Evolutionary conservation across 2,329 filamentous ascomycete genomes (phyloP), one percentile per base, ranked within the genome.

Genomic region (Eurotiales sp.): DNA sequence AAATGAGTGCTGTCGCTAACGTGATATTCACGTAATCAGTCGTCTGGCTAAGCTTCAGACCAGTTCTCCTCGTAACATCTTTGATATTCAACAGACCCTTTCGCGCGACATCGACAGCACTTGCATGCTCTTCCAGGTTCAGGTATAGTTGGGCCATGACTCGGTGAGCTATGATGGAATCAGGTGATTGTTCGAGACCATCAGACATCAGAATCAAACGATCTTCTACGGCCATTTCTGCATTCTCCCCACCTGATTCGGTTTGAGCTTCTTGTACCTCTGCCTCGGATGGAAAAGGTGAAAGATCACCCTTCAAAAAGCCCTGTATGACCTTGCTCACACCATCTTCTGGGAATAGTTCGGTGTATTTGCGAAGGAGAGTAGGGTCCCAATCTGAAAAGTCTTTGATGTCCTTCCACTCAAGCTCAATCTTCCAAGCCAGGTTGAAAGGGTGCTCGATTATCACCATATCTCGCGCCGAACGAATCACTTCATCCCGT

Each of bases 381-480:
- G 81, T 82, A 39, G 83, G 80, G 63, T 97, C 91, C 75, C 90
- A 87, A 22, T 89, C 82, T n/a, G 79, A 75, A 43, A 93, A 79
- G 42, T 82, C 81, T 59, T 88, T 84, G 37, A 83, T 75, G 67
- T 96, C 91, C 59, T 87, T 82, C 88, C 92, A 97, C 64, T 97
- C 89, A 53, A 99, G 77, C 25, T 87, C 81, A 55, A 96, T 86
- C 61, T 90, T 86, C 95, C 95, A 99, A 0, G 93, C 93, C 14
- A 95, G 77, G 56, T 86, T 83, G 70, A 86, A 96, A 0, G 90
- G 88, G 60, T 97, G 90, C 61, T 92, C 91, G 66, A 99, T 93
- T 54, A 96, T 88, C 55, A 99, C 92, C 88, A 99, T 96, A 55
- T 92, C 93, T 56, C 85, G 83, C 0, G 92, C 90, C 47, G 93